Base-by-base conservation (phyloP, 352 stramenopile species). In the Phytophthora fragariae region DNA sequence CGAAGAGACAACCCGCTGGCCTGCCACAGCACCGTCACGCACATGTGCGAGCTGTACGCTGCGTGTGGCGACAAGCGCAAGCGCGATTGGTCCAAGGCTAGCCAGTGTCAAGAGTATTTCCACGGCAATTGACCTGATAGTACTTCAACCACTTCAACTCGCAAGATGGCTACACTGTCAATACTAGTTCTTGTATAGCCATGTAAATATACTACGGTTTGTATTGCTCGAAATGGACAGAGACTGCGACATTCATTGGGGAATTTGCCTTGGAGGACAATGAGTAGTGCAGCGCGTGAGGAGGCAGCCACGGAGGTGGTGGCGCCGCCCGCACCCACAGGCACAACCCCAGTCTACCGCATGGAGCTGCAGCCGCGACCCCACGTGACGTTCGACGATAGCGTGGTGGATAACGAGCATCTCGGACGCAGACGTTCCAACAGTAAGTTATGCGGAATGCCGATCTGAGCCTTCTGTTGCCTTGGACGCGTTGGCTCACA, bases 361-460 rank as follows among this genome's bases (percentile, higher is more conserved):
- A 63, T 97, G 15, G 86, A 93, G 21, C 73, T 98, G 47, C 83
- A 93, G 62, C 89, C 93, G 49, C 90, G 92, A 24, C 72, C 83
- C 29, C 92, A 83, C 44, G 92, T 98, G 65, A 92, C 81, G 39
- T 98, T 97, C 69, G 86, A 94, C 46, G 91, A 96, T 10, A 92
- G 86, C 56, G 90, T 96, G 15, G 88, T 98, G 56, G 92, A 98
- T 74, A 98, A 98, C 80, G 94, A 98, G 70, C 88, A 97, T 65
- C 90, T 98, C 47, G 90, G 91, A 44, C 86, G 91, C 72, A 98
- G 93, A 74, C 95, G 92, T 46, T 97, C 90, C 41, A 98, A 98
- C 58, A 96, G 92, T 97, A 74, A 44, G 37, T 44, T 44, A 14
- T 14, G 37, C 37, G 11, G 11, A 17, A 44, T 44, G n/a, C 52